Percentiles rank a stretch among this genome's conserved stretches.
Evolutionary conservation across 2,329 filamentous ascomycete species (phyloP).

Genomic region (Cytospora chrysosperma): DNA sequence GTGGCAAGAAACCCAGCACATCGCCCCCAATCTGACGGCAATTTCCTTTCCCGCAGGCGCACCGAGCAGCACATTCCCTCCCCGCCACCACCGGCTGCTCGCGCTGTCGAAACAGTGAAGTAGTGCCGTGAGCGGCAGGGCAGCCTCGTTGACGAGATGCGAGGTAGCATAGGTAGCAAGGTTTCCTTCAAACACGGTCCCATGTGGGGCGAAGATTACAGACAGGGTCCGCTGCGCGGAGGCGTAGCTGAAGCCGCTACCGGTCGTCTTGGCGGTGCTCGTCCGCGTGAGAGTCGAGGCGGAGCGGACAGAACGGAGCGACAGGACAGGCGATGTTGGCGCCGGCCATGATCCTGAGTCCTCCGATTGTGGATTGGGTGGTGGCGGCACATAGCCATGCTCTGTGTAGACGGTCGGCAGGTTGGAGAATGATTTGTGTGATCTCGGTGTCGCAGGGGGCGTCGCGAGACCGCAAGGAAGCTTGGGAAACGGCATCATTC

Average conservation of each 20-base stretch:
- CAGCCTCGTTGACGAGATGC: slow-evolving; percentile 55
- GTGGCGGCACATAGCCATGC: background rate
- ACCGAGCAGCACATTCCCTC: slow-evolving; percentile 57
- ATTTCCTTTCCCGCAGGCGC: slow-evolving; percentile 57
- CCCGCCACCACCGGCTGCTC: slow-evolving; percentile 60
- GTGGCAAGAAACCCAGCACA: slow-evolving; percentile 61
- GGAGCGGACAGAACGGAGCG: slow-evolving; percentile 38
- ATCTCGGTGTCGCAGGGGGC: slow-evolving; percentile 35
- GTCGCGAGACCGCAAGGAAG: slow-evolving; percentile 25
- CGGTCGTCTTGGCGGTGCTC: slow-evolving; percentile 24
- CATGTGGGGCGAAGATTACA: slow-evolving; percentile 65
- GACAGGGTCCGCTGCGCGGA: slow-evolving; percentile 44
- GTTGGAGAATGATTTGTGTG: background rate
- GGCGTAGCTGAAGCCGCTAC: slow-evolving; percentile 24
- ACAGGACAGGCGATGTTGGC: slow-evolving; percentile 34
- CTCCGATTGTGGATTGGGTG: slow-evolving; percentile 31
- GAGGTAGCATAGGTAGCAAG: slow-evolving; percentile 56
- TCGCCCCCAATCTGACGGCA: slow-evolving; percentile 51
- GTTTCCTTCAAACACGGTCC: slow-evolving; percentile 49
- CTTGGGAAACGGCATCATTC: background rate
- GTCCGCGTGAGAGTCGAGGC: slow-evolving; percentile 36
- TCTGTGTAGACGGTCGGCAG: background rate
- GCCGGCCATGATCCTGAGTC: background rate
- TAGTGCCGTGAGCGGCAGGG: slow-evolving; percentile 61
- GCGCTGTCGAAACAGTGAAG: slow-evolving; percentile 64